phyloP scores from a whole-genome alignment of 208 protist species.

The Kentomonas sorsogonicus region DNA sequence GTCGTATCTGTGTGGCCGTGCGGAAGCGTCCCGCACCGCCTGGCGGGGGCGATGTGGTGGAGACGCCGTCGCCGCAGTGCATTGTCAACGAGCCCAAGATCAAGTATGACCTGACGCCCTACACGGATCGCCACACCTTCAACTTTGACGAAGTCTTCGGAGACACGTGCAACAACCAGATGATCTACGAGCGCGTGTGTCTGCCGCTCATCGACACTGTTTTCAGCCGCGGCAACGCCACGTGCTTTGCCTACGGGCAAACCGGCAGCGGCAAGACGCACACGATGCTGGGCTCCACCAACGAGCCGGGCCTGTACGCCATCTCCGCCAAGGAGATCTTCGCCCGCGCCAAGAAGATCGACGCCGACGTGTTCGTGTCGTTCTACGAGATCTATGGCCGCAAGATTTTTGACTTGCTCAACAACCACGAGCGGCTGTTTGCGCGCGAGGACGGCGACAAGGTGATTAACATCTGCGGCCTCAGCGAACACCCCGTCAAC shows the following conservation, averaged over 20 bases:
- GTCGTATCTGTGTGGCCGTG: slow-evolving; percentile 88
- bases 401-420: slow-evolving; percentile 96
- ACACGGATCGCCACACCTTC: slow-evolving; percentile 95
- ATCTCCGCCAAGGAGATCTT: slow-evolving; percentile 95
- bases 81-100: slow-evolving; percentile 91
- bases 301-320: slow-evolving; percentile 91
- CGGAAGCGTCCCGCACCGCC: slow-evolving; percentile 81
- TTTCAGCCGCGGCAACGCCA: slow-evolving; percentile 93
- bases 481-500: slow-evolving; percentile 84
- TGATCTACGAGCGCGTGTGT: slow-evolving; percentile 92
- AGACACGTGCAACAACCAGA: slow-evolving; percentile 83
- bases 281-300: slow-evolving; percentile 89
- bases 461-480: slow-evolving; percentile 93
- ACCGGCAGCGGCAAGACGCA: slow-evolving; percentile 94
- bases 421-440: slow-evolving; percentile 88
- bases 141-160: slow-evolving; percentile 95
- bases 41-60: slow-evolving; percentile 61
- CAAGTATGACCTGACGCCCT: slow-evolving; percentile 95
- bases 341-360: slow-evolving; percentile 38
- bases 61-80: slow-evolving; percentile 60
- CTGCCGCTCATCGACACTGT: slow-evolving; percentile 93
- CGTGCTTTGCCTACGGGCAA: slow-evolving; percentile 97
- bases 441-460: slow-evolving; percentile 93
- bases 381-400: slow-evolving; percentile 98
- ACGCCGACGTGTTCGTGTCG: slow-evolving; percentile 72